Conservation (phyloP, 1,139 yeast genomes). For the Hansenula sp. region DNA sequence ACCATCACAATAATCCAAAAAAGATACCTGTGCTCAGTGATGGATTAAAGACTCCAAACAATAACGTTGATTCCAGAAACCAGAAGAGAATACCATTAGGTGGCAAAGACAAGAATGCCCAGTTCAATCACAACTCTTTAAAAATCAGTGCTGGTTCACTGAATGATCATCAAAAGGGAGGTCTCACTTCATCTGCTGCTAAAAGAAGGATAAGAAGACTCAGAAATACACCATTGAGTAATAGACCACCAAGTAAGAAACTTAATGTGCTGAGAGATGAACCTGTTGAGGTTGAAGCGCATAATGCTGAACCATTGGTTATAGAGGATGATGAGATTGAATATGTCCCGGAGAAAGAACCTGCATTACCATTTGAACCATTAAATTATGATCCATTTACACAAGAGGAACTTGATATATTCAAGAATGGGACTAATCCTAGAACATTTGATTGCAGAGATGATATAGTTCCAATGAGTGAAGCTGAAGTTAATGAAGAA, state of each 20-base stretch:
- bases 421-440: slow-evolving; percentile 9
- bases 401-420: slow-evolving; percentile 20
- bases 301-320: slow-evolving; percentile 15
- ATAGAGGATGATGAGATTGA: slow-evolving; percentile 39
- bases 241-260: slow-evolving; percentile 15
- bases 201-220: slow-evolving; percentile 13
- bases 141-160: not conserved
- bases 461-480: slow-evolving; percentile 10
- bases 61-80: not conserved
- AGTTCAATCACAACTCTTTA: slow-evolving; percentile 2
- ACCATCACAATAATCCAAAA: slow-evolving; percentile 3
- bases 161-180: not conserved
- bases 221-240: slow-evolving; percentile 12
- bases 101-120: slow-evolving; percentile 41
- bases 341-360: slow-evolving; percentile 27
- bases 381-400: slow-evolving; percentile 27
- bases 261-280: slow-evolving; percentile 15
- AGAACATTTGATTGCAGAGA: slow-evolving; percentile 8
- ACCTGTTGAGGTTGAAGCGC: not conserved
- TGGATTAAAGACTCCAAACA: slow-evolving; percentile 10
- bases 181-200: slow-evolving; percentile 5
- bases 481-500: slow-evolving; percentile 13
- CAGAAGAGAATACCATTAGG: slow-evolving; percentile 41
- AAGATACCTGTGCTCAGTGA: slow-evolving; percentile 6
- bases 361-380: slow-evolving; percentile 32